Conservation (phyloP, 345 rosid species). For the Acer negundo region DNA sequence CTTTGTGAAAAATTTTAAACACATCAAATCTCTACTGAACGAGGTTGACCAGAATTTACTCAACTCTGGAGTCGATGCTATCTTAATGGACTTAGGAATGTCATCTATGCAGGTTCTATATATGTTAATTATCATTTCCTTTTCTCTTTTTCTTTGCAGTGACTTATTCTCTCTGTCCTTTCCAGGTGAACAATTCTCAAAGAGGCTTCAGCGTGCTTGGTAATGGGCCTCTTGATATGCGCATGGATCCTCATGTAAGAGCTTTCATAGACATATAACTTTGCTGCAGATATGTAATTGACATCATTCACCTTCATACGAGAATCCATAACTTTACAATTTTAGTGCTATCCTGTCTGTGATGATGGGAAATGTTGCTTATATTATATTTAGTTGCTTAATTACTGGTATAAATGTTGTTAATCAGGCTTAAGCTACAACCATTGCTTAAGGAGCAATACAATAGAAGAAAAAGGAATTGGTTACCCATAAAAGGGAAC, state of each 20-base stretch:
- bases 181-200: constrained; percentile 79
- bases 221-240: constrained; percentile 96
- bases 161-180: not conserved
- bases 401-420: not conserved
- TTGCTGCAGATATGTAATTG: not conserved
- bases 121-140: too few relatives aligned
- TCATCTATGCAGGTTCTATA: constrained; percentile 91
- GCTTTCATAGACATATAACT: not conserved
- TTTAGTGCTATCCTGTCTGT: not conserved
- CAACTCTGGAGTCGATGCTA: constrained; percentile 69
- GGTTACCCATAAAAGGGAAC: not conserved
- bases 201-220: constrained; percentile 88
- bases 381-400: not conserved
- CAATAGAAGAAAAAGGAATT: not conserved
- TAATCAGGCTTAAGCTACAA: not conserved
- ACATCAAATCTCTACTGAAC: constrained; percentile 49
- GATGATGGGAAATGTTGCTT: not conserved
- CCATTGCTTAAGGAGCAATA: not conserved
- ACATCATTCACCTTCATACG: too few relatives aligned
- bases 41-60: constrained; percentile 46
- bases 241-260: constrained; percentile 90
- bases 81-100: constrained; percentile 96
- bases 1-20: constrained; percentile 59
- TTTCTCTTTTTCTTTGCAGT: not conserved
- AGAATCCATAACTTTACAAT: not conserved